phyloP scores from a whole-genome alignment of 371 early-diverging fungal genomes.

The Rhizopus arrhizus region DNA sequence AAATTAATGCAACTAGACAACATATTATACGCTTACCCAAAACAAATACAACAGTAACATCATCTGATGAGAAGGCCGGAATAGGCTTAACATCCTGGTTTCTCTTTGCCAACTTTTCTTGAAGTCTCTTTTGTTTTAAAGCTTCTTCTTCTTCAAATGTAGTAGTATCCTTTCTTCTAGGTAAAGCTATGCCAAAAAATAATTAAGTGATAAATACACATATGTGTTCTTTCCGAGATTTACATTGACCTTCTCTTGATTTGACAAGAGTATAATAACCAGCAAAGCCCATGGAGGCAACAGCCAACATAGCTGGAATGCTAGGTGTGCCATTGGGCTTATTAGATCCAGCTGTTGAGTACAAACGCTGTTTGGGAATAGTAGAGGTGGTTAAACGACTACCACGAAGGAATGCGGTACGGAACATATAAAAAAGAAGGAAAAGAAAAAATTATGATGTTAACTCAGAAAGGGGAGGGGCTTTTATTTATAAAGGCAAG shows the following conservation, averaged over 20 bases:
- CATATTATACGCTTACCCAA: constrained; percentile 44
- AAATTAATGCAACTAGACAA: background rate
- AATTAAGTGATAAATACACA: background rate
- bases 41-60: constrained; percentile 72
- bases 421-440: constrained; percentile 22
- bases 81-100: constrained; percentile 25
- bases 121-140: constrained; percentile 20
- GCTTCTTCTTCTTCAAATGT: constrained; percentile 25
- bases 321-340: constrained; percentile 31
- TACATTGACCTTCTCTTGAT: constrained; percentile 52
- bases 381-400: constrained; percentile 9
- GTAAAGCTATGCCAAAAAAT: constrained; percentile 19
- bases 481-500: too few species aligned
- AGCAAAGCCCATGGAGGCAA: constrained; percentile 56
- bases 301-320: constrained; percentile 53
- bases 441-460: background rate
- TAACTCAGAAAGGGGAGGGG: background rate
- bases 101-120: constrained; percentile 20
- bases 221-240: constrained; percentile 2
- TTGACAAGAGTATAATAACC: constrained; percentile 52
- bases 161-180: constrained; percentile 26
- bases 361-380: constrained; percentile 21
- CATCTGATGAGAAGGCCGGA: constrained; percentile 44
- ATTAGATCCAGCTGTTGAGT: constrained; percentile 23
- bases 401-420: constrained; percentile 16